Conservation (phyloP, 805 yeast species). For the Lachancea nothofagi region DNA sequence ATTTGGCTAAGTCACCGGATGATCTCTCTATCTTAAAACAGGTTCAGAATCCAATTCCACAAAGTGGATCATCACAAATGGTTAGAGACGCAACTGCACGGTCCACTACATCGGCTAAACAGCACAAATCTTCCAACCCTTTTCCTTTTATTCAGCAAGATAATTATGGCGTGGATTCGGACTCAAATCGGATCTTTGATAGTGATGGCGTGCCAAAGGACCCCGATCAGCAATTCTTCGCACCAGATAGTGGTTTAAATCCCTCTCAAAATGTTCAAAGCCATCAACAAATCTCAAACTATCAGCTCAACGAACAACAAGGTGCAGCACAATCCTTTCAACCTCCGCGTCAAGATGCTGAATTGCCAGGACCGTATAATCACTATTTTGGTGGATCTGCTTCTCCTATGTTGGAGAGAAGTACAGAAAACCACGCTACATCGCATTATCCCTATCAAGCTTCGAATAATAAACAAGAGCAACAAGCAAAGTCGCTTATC, state of each 20-base stretch:
- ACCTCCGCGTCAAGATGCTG: constrained; percentile 1
- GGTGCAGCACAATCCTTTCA: neutral
- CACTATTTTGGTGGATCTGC: constrained; percentile 2
- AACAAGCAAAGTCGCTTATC: constrained; percentile 2
- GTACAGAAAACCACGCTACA: neutral
- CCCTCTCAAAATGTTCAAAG: neutral
- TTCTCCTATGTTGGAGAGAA: neutral
- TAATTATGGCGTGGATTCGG: neutral
- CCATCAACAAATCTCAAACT: neutral
- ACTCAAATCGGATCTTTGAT: constrained; percentile 2
- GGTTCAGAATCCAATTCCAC: neutral
- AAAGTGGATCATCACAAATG: neutral
- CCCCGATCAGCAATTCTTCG: constrained; percentile 1
- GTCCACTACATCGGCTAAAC: constrained; percentile 15
- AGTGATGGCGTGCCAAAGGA: neutral
- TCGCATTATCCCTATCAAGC: constrained; percentile 3
- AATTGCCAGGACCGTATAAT: neutral
- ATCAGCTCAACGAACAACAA: constrained; percentile 1
- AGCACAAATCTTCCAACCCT: constrained; percentile 33
- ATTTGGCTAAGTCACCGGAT: neutral
- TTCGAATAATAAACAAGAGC: neutral
- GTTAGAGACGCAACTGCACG: constrained; percentile 6
- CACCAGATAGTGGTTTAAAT: neutral
- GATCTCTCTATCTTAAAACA: neutral
- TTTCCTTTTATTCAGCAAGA: constrained; percentile 24